phyloP scores from a whole-genome alignment of 148 eudicot genomes.

The Rhododendron vialii region DNA sequence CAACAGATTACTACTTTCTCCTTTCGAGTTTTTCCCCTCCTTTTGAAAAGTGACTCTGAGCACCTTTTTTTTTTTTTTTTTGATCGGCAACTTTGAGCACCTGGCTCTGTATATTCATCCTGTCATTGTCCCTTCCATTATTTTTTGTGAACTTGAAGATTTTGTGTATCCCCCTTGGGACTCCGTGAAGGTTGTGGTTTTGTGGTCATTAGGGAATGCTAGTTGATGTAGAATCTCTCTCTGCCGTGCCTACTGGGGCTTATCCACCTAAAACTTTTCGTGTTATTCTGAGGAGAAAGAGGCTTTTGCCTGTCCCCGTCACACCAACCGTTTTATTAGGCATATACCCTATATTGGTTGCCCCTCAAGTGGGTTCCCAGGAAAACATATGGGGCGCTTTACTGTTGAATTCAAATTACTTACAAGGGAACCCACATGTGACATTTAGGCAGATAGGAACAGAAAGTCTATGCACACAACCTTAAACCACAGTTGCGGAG shows the following conservation, averaged over 20 bases:
- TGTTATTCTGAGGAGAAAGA: not conserved
- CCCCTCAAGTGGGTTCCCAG: not conserved
- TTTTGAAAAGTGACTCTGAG: not conserved
- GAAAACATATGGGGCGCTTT: not conserved
- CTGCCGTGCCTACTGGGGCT: not conserved
- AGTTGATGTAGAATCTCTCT: not conserved
- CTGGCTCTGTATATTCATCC: not conserved
- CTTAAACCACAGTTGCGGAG: not conserved
- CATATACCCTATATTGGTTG: not conserved
- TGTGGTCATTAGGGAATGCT: not conserved
- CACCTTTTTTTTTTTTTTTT: not conserved
- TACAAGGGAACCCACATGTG: not conserved
- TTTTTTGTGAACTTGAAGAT: not conserved
- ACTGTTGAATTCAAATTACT: not conserved
- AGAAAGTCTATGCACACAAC: not conserved
- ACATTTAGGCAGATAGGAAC: not conserved
- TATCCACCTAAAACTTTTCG: not conserved
- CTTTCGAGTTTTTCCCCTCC: not conserved
- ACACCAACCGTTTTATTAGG: not conserved
- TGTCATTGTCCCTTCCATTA: not conserved
- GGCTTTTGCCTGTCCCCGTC: not conserved
- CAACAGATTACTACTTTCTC: not conserved
- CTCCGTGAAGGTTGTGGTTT: not conserved
- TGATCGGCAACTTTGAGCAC: not conserved
- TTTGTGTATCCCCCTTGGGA: not conserved